Evolutionary conservation across 495 filamentous ascomycete species (phyloP), one percentile per base, ranked within the genome.

Genomic region (Thermochaetoides thermophila): DNA sequence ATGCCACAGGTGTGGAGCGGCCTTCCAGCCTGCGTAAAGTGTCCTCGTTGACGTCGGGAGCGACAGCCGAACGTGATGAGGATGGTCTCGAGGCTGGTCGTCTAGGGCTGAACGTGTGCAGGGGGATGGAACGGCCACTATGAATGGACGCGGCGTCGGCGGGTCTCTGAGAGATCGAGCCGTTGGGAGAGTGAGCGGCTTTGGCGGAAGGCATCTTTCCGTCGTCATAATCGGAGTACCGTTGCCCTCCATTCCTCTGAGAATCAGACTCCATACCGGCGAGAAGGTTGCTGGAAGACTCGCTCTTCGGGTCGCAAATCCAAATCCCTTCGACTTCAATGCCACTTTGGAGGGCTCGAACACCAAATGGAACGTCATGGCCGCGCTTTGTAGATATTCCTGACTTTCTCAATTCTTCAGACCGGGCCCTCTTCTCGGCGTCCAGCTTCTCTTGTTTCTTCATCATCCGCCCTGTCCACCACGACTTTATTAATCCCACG

Each of bases 241-340:
- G 47, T 15, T n/a, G 25, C 12, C 29, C 37, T 21, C 25, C 34
- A 14, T 29, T 38, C 17, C 20, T 46, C 23, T 39, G 40, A 2
- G 34, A 35, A 15, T 48, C 39, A 16, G 34, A 19, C 12, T 50
- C 57, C n/a, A 44, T 39, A 15, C 36, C 30, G 13, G 36, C 31
- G 25, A 39, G 46, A 27, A 24, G 21, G 21, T 40, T 48, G 17
- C 8, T 42, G 24, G 73, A 73, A 7, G 77, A 79, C 21, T n/a
- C n/a, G n/a, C n/a, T n/a, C n/a, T 66, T 73, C 9, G 66, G 62
- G 19, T 69, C 59, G 10, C 82, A 87, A 16, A 85, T 78, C 74
- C 84, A 93, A 31, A 95, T 85, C 5, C 85, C 89, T 39, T 91
- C 81, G 9, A 91, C 71, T 45, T 83, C 72, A 15, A 93, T 64